Evolutionary conservation across 805 yeast genomes (phyloP).

Genomic region (Candida pini): DNA sequence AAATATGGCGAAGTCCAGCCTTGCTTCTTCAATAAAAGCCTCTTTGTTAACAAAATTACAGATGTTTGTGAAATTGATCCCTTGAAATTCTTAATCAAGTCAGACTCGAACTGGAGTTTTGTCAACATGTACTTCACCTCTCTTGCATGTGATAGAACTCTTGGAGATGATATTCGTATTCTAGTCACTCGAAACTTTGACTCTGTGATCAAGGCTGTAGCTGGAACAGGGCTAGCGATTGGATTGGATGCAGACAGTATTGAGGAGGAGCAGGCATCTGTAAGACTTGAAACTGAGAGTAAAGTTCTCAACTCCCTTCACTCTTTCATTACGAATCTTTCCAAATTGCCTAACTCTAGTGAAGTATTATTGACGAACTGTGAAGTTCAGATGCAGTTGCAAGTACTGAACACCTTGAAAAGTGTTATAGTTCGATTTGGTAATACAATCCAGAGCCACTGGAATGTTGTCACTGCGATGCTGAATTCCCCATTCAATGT

Average conservation of each 20-base stretch:
- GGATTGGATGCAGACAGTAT: slow-evolving; percentile 2
- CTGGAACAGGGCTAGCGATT: slow-evolving; percentile 34
- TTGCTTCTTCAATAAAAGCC: slow-evolving; percentile 54
- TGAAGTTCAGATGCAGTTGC: slow-evolving; percentile 64
- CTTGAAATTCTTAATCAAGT: slow-evolving; percentile 39
- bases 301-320: slow-evolving; percentile 46
- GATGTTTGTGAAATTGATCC: slow-evolving; percentile 49
- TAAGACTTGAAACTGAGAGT: slow-evolving; percentile 34
- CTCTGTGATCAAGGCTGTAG: slow-evolving; percentile 36
- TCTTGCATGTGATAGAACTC: slow-evolving; percentile 38
- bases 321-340: slow-evolving; percentile 37
- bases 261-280: too few relatives aligned
- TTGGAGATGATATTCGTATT: slow-evolving; percentile 41
- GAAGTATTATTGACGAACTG: slow-evolving; percentile 46
- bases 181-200: slow-evolving; percentile 49
- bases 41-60: slow-evolving; percentile 47
- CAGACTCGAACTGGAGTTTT: slow-evolving; percentile 41
- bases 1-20: slow-evolving; percentile 19
- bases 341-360: slow-evolving; percentile 31
- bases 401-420: slow-evolving; percentile 57
- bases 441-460: slow-evolving; percentile 44
- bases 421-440: slow-evolving; percentile 79
- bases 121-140: slow-evolving; percentile 41
- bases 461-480: slow-evolving; percentile 69
- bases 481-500: slow-evolving; percentile 52